Evolutionary conservation across 306 rosid genomes (phyloP), one percentile per base, ranked within the genome.

Genomic region (Dalbergia cultrata): DNA sequence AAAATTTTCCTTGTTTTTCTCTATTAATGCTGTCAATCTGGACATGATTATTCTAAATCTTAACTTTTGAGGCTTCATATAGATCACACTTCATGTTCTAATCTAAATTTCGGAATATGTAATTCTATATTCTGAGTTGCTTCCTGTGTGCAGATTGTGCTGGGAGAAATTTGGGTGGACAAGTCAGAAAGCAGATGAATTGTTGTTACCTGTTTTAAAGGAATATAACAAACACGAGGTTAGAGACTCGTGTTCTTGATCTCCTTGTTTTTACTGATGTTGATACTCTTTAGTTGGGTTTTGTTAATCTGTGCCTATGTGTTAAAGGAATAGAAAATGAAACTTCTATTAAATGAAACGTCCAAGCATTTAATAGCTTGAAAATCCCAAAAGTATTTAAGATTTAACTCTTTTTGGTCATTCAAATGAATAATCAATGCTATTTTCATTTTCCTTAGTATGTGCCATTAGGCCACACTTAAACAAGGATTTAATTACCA

Each of bases 141-240:
- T 83, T 77, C 78, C 59, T 75, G 75, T 44, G 4, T 44, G 64
- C 90, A 95, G 98, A 87, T 89, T 95, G 81, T 95, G 98, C 81
- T 95, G 93, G 92, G 98, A 92, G 83, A 95, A 91, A 87, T 95
- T 95, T 80, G 95, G 97, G 62, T 95, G 98, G 98, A 87, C 85
- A 67, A 87, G 71, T 86, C 92, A 87, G 81, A 95, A 92, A 90
- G 87, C 90, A 53, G 99, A 95, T 90, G 99, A 92, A 62, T 86
- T 95, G 81, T 75, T 95, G 18, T 63, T 95, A 65, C 97, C 99
- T 17, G 99, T 95, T 81, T 76, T 95, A 83, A 92, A 90, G 80
- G 94, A 95, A 83, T 92, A 95, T 80, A 79, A 82, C 84, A 95
- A 90, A 81, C 93, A 33, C 3, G 99, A 93, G 99, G 97, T 95